Conservation (phyloP, 192 early-diverging fungal species). For the Linnemannia zychae region DNA sequence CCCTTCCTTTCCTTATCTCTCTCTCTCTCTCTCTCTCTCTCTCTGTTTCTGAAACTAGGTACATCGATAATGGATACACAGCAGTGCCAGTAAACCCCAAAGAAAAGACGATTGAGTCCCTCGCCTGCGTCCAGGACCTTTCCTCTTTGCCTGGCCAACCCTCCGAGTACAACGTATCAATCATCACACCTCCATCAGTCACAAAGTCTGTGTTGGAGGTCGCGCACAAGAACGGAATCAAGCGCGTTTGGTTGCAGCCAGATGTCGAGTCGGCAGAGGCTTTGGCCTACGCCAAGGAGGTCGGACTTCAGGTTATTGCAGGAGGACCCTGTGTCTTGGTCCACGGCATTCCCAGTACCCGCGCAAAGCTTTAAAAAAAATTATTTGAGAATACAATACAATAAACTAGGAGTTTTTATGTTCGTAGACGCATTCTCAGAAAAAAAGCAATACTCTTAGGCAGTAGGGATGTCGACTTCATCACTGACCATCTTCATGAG, state of each 20-base stretch:
- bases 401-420: neutral
- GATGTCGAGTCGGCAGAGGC: slow-evolving; percentile 73
- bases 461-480: slow-evolving; percentile 58
- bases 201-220: slow-evolving; percentile 70
- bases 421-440: neutral
- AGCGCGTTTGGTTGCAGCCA: slow-evolving; percentile 80
- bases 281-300: slow-evolving; percentile 58
- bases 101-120: slow-evolving; percentile 57
- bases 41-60: slow-evolving; percentile 16
- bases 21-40: too few species aligned
- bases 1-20: neutral
- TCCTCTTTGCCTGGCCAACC: slow-evolving; percentile 59
- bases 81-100: slow-evolving; percentile 56
- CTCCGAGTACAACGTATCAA: slow-evolving; percentile 66
- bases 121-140: slow-evolving; percentile 53
- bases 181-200: slow-evolving; percentile 79
- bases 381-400: neutral
- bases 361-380: slow-evolving; percentile 30
- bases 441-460: neutral
- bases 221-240: slow-evolving; percentile 72
- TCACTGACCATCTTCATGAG: slow-evolving; percentile 68
- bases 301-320: slow-evolving; percentile 65
- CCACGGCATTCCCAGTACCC: slow-evolving; percentile 45
- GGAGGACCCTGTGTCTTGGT: slow-evolving; percentile 81
- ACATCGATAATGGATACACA: slow-evolving; percentile 46